Conservation (phyloP, 805 yeast species). For the Tetrapisispora arboricola region DNA sequence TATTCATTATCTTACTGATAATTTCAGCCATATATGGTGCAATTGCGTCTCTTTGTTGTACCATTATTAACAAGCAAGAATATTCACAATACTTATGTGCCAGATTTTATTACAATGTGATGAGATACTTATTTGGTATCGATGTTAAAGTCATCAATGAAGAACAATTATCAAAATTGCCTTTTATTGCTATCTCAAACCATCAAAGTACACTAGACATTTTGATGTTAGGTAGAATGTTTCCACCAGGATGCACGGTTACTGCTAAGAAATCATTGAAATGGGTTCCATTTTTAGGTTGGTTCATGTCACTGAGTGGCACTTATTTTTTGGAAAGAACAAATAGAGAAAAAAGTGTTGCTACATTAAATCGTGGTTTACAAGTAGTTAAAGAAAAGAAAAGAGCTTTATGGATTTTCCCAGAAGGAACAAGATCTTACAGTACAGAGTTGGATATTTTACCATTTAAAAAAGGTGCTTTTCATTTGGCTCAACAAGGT, state of each 20-base stretch:
- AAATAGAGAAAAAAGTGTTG: conserved; percentile 63
- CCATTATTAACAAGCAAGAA: conserved; percentile 62
- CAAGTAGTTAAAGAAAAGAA: conserved; percentile 46
- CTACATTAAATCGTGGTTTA: conserved; percentile 64
- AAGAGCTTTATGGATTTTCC: conserved; percentile 81
- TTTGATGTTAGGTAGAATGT: conserved; percentile 66
- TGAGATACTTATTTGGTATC: conserved; percentile 57
- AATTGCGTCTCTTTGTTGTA: conserved; percentile 55
- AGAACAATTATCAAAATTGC: conserved; percentile 45
- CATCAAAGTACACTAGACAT: conserved; percentile 90
- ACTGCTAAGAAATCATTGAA: conserved; percentile 83
- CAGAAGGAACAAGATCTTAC: conserved; percentile 94
- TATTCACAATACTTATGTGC: conserved; percentile 88
- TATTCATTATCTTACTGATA: conserved; percentile 44
- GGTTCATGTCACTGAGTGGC: conserved; percentile 91
- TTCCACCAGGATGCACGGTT: conserved; percentile 83
- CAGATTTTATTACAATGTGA: conserved; percentile 57
- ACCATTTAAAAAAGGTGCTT: conserved; percentile 95
- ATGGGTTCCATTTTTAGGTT: conserved; percentile 84
- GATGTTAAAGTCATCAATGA: conserved; percentile 61
- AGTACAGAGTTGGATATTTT: conserved; percentile 55
- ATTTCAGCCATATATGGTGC: conserved; percentile 70
- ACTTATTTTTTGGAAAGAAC: conserved; percentile 84
- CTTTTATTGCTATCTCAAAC: conserved; percentile 75
- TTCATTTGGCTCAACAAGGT: conserved; percentile 92